phyloP scores from a whole-genome alignment of 305 asterid species.

The Ilex paraguariensis region DNA sequence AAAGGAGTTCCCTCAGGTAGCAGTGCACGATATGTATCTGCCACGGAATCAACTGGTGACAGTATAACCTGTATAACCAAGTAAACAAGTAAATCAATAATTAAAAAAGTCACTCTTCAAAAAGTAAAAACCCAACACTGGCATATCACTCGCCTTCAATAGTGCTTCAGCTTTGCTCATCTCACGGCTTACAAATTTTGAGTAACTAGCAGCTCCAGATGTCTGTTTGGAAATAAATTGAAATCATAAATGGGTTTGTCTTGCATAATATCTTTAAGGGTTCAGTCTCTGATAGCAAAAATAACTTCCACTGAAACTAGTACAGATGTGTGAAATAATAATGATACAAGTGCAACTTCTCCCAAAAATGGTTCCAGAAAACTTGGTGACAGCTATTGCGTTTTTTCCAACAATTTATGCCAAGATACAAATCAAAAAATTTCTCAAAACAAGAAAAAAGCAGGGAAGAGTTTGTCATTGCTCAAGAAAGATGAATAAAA shows the following conservation, averaged over 20 bases:
- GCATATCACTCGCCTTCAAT: conserved; percentile 52
- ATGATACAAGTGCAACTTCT: neutral
- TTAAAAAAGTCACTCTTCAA: conserved; percentile 12
- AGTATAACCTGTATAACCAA: conserved; percentile 61
- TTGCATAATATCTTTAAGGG: neutral
- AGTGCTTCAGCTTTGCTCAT: conserved; percentile 99
- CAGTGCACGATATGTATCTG: conserved; percentile 94
- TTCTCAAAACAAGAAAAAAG: too few species aligned
- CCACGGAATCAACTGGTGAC: conserved; percentile 93
- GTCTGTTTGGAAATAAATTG: conserved; percentile 33
- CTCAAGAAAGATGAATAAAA: too few species aligned
- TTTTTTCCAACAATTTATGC: too few species aligned
- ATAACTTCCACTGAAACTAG: neutral
- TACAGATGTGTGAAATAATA: neutral
- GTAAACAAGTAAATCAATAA: conserved; percentile 13
- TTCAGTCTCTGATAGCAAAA: neutral
- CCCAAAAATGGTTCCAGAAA: too few species aligned
- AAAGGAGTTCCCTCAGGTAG: conserved; percentile 90
- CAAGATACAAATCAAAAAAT: too few species aligned
- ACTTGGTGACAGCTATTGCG: too few species aligned
- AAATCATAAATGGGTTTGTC: too few species aligned
- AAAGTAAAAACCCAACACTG: conserved; percentile 6
- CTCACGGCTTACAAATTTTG: conserved; percentile 91
- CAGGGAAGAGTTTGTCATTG: too few species aligned
- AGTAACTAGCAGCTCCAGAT: conserved; percentile 84